These are phyloP conservation scores for Kwoniella mangroviensis DNA, from an alignment of 768 basidiomycete genomes.

Conservation along the genomic window DNA sequence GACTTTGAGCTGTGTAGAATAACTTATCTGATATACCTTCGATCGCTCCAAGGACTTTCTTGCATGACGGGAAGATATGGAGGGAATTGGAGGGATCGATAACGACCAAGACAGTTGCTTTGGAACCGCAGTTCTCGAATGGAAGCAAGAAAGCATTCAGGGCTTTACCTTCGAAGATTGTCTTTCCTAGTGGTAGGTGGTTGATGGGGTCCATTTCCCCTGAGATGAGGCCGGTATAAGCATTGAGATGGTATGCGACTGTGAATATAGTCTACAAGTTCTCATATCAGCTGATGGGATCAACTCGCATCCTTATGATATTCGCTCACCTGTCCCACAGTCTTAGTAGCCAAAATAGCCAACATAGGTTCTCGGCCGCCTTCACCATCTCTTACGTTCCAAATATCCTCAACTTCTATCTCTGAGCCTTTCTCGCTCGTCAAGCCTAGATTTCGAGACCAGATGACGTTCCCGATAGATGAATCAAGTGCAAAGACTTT, in stretches of 20 bases:
- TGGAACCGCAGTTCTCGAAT: constrained; percentile 49
- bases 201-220: constrained; percentile 22
- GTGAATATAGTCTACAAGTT: constrained; percentile 31
- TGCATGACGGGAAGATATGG: constrained; percentile 55
- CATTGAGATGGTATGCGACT: constrained; percentile 54
- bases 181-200: constrained; percentile 42
- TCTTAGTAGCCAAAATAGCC: constrained; percentile 40
- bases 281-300: not conserved
- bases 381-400: constrained; percentile 45
- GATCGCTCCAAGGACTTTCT: constrained; percentile 46
- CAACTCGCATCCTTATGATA: not conserved
- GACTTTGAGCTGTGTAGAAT: constrained; percentile 35
- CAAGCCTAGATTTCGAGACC: constrained; percentile 77
- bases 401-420: constrained; percentile 45
- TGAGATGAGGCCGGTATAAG: constrained; percentile 46
- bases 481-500: constrained; percentile 84
- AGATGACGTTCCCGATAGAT: constrained; percentile 73
- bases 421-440: constrained; percentile 64
- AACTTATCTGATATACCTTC: constrained; percentile 35
- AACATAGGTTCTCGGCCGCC: constrained; percentile 42
- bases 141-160: constrained; percentile 46
- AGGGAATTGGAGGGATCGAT: constrained; percentile 39
- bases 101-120: constrained; percentile 48
- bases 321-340: constrained; percentile 35
- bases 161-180: constrained; percentile 40